Base-by-base conservation (phyloP, 148 eudicot genomes). In the Vaccinium vitisidaea region DNA sequence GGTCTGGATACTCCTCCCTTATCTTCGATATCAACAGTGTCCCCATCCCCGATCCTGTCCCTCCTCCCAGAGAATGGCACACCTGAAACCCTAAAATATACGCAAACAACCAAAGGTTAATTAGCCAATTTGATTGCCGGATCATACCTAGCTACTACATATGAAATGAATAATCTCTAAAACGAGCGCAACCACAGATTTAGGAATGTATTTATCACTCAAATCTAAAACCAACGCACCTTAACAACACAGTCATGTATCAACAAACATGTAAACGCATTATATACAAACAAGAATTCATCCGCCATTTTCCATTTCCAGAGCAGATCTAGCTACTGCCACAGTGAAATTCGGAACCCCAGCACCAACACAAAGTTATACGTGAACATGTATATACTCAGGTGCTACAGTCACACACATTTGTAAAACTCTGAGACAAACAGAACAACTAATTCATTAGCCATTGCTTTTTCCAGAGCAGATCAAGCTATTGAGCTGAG, bases 51-150 rank as follows among this genome's bases (percentile, higher is more conserved):
- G 79, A 75, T 14, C 80, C 80, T 6, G 80, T 77, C 19, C 80
- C 80, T 77, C 80, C 80, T 77, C 80, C 80, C 80, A 77, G 50
- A 53, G 80, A 77, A 77, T 77, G 80, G 54, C 80, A 77, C 9
- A 77, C 80, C 80, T 77, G 80, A 77, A 77, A 77, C 58, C 80
- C 80, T 77, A 77, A 23, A 77, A 21, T 27, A 43, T 55, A 27
- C 32, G 19, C 36, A 25, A 5, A 50, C 16, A 18, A 73, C 46
- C 53, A 43, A 15, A 16, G 18, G 48, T 74, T 74, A 30, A 16
- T 49, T 50, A 77, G 36, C 58, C 56, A 25, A 49, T 77, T 36
- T 56, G 3, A 49, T 49, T 76, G 21, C 56, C 36, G 23, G 58
- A 50, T 21, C 58, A 23, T 65, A 65, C 10, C 32, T 23, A 23